Percentiles rank a stretch among this genome's conserved stretches.
phyloP scores from a whole-genome alignment of 1,284 basidiomycete genomes.

The Moesziomyces antarcticus region DNA sequence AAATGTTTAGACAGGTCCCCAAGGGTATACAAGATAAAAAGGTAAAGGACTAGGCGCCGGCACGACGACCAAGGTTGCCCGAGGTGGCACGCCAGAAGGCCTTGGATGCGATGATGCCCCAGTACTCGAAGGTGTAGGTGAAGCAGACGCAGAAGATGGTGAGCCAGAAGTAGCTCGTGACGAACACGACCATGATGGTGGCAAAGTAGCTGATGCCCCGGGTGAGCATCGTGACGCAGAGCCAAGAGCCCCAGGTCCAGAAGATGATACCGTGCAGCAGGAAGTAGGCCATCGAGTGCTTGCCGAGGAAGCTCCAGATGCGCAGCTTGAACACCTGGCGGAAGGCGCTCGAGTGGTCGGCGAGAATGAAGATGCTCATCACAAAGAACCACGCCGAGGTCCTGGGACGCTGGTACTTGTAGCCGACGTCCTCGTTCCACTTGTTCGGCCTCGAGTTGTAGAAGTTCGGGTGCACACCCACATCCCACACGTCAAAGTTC shows the following conservation, averaged over 20 bases:
- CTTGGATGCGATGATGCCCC: slow-evolving; percentile 57
- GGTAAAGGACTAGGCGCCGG: slow-evolving; percentile 15
- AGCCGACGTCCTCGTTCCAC: slow-evolving; percentile 29
- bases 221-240: slow-evolving; percentile 47
- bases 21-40: slow-evolving; percentile 12
- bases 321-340: slow-evolving; percentile 52
- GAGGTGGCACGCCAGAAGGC: slow-evolving; percentile 53
- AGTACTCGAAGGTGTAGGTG: slow-evolving; percentile 59
- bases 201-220: slow-evolving; percentile 48
- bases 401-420: slow-evolving; percentile 40
- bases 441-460: slow-evolving; percentile 38
- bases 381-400: slow-evolving; percentile 48
- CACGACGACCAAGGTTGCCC: slow-evolving; percentile 49
- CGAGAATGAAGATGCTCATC: slow-evolving; percentile 55
- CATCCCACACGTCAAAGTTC: slow-evolving; percentile 42
- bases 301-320: slow-evolving; percentile 56
- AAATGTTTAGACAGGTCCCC: too few relatives aligned
- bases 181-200: slow-evolving; percentile 50
- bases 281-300: slow-evolving; percentile 57
- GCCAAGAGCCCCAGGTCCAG: slow-evolving; percentile 59
- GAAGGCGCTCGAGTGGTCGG: slow-evolving; percentile 51
- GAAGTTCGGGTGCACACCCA: slow-evolving; percentile 59
- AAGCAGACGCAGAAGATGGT: slow-evolving; percentile 52
- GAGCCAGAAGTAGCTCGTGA: slow-evolving; percentile 49
- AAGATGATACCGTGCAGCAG: slow-evolving; percentile 60